Evolutionary conservation across 164 flowering plant species (phyloP).

Genomic region (Nelumbo lutea): DNA sequence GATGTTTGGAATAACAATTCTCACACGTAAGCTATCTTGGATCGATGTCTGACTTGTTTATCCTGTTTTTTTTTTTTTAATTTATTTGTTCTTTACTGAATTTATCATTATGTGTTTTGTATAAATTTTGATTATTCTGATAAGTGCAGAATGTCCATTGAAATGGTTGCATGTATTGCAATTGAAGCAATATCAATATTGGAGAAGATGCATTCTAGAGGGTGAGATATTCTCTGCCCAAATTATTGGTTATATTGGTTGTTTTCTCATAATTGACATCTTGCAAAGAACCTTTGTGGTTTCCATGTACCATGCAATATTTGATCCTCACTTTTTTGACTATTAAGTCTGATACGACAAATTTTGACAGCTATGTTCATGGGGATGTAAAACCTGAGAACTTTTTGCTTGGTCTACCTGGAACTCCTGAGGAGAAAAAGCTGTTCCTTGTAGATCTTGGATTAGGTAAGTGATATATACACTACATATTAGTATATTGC

Average conservation of each 20-base stretch:
- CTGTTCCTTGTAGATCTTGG: slow-evolving; percentile 75
- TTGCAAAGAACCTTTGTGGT: not conserved
- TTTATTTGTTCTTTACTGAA: not conserved
- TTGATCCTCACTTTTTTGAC: not conserved
- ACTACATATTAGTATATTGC: not conserved
- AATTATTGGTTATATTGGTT: not conserved
- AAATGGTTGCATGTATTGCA: slow-evolving; percentile 6
- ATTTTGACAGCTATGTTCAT: slow-evolving; percentile 69
- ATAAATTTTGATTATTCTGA: not conserved
- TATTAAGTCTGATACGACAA: not conserved
- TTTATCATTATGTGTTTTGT: not conserved
- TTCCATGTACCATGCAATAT: not conserved
- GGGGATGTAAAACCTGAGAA: slow-evolving; percentile 99
- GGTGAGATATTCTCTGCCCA: slow-evolving; percentile 34
- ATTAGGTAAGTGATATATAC: slow-evolving; percentile 35
- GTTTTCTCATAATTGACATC: not conserved
- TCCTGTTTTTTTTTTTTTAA: not conserved
- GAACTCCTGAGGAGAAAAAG: slow-evolving; percentile 74
- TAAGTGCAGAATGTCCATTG: not conserved
- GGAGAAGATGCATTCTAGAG: slow-evolving; percentile 81
- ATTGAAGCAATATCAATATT: slow-evolving; percentile 37
- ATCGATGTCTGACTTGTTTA: too few relatives aligned
- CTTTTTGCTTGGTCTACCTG: slow-evolving; percentile 86
- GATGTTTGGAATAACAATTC: slow-evolving; percentile 89
- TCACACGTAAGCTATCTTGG: slow-evolving; percentile 44